phyloP scores from a whole-genome alignment of 768 basidiomycete genomes.

The Auricularia sp. region DNA sequence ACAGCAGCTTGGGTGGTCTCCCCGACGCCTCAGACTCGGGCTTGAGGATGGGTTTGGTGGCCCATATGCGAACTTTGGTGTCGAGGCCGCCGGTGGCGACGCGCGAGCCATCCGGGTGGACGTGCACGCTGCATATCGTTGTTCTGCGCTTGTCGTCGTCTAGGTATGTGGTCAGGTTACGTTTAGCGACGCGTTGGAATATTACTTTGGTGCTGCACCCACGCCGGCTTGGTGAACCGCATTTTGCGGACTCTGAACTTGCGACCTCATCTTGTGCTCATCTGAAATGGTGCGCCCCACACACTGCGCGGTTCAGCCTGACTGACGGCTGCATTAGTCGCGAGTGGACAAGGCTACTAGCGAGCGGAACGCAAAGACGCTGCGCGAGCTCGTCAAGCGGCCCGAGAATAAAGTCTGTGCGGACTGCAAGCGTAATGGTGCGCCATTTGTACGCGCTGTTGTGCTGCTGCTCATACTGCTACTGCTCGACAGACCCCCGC shows the following conservation, averaged over 20 bases:
- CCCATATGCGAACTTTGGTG: constrained; percentile 94
- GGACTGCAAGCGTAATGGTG: constrained; percentile 94
- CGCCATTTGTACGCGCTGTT: constrained; percentile 14
- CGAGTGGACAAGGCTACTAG: constrained; percentile 67
- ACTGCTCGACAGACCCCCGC: constrained; percentile 61
- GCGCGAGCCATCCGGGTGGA: constrained; percentile 90
- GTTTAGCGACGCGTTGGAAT: not conserved
- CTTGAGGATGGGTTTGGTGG: constrained; percentile 88
- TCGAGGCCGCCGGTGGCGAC: constrained; percentile 97
- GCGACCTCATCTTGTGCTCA: no score
- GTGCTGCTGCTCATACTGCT: not conserved
- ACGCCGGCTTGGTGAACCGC: constrained; percentile 83
- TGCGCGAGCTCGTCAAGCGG: constrained; percentile 78
- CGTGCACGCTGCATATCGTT: constrained; percentile 86
- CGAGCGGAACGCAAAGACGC: constrained; percentile 63
- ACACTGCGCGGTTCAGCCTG: no score
- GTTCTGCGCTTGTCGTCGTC: constrained; percentile 54
- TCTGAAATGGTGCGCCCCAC: no score
- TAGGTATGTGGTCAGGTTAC: constrained; percentile 31
- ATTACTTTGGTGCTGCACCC: constrained; percentile 72
- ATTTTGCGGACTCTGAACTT: constrained; percentile 25
- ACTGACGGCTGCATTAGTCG: no score
- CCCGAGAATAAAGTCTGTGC: constrained; percentile 92
- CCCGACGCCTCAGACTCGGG: constrained; percentile 53
- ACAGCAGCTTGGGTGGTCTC: constrained; percentile 74